Evolutionary conservation across 768 basidiomycete genomes (phyloP).

Genomic region (Agaricus blazei): DNA sequence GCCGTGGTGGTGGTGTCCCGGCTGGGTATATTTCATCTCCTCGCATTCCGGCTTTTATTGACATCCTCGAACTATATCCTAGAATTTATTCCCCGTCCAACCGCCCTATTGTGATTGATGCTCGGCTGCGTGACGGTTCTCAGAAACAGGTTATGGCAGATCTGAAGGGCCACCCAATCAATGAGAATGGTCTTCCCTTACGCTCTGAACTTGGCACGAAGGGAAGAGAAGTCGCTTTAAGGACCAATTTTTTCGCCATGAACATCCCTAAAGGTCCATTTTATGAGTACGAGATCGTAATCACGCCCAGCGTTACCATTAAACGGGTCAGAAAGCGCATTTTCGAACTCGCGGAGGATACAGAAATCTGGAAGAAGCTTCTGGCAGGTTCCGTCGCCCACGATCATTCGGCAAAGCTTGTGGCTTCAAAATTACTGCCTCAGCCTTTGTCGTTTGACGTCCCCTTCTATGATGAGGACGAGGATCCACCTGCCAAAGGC

Average conservation of each 20-base stretch:
- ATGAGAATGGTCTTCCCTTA: slow-evolving; percentile 42
- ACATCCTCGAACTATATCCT: slow-evolving; percentile 9
- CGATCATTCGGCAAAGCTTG: slow-evolving; percentile 48
- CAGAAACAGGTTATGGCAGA: slow-evolving; percentile 36
- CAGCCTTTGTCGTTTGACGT: slow-evolving; percentile 40
- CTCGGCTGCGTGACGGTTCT: slow-evolving; percentile 35
- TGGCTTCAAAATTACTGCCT: slow-evolving; percentile 40
- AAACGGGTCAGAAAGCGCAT: slow-evolving; percentile 53
- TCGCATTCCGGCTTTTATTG: slow-evolving; percentile 3
- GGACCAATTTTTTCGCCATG: slow-evolving; percentile 69
- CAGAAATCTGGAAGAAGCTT: slow-evolving; percentile 39
- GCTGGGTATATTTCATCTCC: slow-evolving; percentile 27
- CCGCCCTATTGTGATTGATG: slow-evolving; percentile 33
- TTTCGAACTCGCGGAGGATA: slow-evolving; percentile 56
- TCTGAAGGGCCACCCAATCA: slow-evolving; percentile 26
- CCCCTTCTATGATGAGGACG: slow-evolving; percentile 48
- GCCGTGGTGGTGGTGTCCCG: slow-evolving; percentile 32
- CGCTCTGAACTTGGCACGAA: slow-evolving; percentile 53
- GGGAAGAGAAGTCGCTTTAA: slow-evolving; percentile 44
- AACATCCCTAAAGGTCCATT: slow-evolving; percentile 41
- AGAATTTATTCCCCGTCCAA: slow-evolving; percentile 37
- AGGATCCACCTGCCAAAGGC: slow-evolving; percentile 35
- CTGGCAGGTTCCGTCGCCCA: slow-evolving; percentile 48
- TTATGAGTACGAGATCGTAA: slow-evolving; percentile 59
- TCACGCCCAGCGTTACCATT: slow-evolving; percentile 46